Conservation (phyloP, 352 stramenopile genomes). For the Aphanomyces cochlioides region DNA sequence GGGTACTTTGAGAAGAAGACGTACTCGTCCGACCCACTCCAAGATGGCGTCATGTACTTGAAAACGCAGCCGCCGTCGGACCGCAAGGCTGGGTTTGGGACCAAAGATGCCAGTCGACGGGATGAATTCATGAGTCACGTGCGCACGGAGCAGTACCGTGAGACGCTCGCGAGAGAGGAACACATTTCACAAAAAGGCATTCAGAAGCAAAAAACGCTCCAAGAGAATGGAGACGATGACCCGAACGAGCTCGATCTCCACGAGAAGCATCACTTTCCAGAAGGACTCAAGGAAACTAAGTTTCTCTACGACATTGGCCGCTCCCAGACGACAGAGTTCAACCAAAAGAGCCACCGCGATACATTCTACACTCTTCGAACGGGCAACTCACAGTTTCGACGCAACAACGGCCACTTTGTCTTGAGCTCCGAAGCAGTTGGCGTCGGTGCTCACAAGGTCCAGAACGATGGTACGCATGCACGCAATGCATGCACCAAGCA, state of each 20-base stretch:
- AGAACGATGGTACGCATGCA: conserved; percentile 52
- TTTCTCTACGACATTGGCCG: conserved; percentile 77
- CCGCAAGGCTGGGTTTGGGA: conserved; percentile 88
- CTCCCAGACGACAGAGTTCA: conserved; percentile 76
- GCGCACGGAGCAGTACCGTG: conserved; percentile 86
- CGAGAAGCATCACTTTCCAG: conserved; percentile 54
- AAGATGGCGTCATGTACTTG: conserved; percentile 84
- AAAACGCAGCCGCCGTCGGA: conserved; percentile 82
- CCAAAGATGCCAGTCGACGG: conserved; percentile 83
- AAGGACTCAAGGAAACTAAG: conserved; percentile 69
- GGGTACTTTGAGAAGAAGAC: conserved; percentile 85
- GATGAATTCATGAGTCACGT: conserved; percentile 90
- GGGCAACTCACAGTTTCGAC: conserved; percentile 69
- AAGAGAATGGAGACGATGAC: conserved; percentile 41
- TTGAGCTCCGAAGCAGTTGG: conserved; percentile 67
- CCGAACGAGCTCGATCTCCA: conserved; percentile 41
- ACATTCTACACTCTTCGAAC: conserved; percentile 80
- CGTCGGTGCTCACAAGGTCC: conserved; percentile 58
- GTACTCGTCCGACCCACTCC: conserved; percentile 82
- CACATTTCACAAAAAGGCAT: conserved; percentile 46
- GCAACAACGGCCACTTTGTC: conserved; percentile 79
- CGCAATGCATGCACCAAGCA: conserved; percentile 77
- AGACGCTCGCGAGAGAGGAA: conserved; percentile 81
- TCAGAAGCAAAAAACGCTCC: conserved; percentile 51
- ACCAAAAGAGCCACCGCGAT: conserved; percentile 77